phyloP scores from a whole-genome alignment of 306 rosid species.

The Lathyrus sativus region DNA sequence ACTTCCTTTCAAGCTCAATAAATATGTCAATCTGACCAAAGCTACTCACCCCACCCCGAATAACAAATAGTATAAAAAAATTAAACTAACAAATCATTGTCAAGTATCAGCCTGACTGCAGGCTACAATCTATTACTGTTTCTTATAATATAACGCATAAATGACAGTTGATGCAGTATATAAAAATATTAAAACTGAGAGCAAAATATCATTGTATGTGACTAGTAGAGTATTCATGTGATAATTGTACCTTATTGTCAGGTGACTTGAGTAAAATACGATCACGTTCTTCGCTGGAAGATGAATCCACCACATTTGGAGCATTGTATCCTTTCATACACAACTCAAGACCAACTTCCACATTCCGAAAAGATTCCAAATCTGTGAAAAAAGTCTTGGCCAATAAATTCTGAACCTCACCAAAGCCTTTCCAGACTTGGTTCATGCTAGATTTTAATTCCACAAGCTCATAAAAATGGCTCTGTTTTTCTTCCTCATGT shows the following conservation, averaged over 20 bases:
- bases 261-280: slow-evolving; percentile 42
- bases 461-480: slow-evolving; percentile 59
- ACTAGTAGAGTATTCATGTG: slow-evolving; percentile 27
- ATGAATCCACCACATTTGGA: slow-evolving; percentile 42
- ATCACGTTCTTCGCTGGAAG: slow-evolving; percentile 42
- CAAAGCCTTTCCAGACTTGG: slow-evolving; percentile 62
- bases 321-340: slow-evolving; percentile 52
- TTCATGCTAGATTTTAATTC: slow-evolving; percentile 65
- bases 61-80: slow-evolving; percentile 13
- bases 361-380: slow-evolving; percentile 58
- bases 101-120: slow-evolving; percentile 22
- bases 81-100: slow-evolving; percentile 13
- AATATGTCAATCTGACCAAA: not conserved
- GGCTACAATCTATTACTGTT: not conserved
- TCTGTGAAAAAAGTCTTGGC: slow-evolving; percentile 54
- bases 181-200: slow-evolving; percentile 15
- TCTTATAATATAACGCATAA: slow-evolving; percentile 21
- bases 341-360: slow-evolving; percentile 63
- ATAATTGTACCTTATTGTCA: slow-evolving; percentile 58
- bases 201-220: slow-evolving; percentile 15
- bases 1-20: slow-evolving; percentile 7
- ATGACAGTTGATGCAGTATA: slow-evolving; percentile 32
- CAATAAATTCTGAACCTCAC: slow-evolving; percentile 57
- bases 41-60: not conserved
- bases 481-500: slow-evolving; percentile 56